Evolutionary conservation across 75 land plant species (phyloP), one percentile per base, ranked within the genome.

Genomic region (Pinus albicaulis): DNA sequence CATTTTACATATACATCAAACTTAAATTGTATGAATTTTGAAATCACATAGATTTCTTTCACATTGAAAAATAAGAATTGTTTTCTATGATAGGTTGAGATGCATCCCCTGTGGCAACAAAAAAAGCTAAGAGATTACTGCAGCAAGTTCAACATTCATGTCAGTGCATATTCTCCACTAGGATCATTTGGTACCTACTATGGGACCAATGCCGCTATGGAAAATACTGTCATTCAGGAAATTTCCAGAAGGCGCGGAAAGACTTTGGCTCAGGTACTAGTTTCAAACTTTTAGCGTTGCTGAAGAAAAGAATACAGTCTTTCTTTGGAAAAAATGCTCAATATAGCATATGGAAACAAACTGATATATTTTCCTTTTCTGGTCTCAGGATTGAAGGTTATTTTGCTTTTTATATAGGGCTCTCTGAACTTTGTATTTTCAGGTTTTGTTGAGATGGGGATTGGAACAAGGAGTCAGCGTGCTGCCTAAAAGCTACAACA

Each of bases 161-260:
- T 92, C 14, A 71, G 74, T 74, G 91, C 91, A 10, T 90, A 66
- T 60, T 80, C 86, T 20, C 89, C 93, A 38, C 80, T 92, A 16
- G 90, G 87, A 59, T 83, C 84, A 1, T 48, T 3, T 48, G 53
- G 53, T 48, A 48, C 12, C 53, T 10, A 10, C 12, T 48, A 48
- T 48, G 53, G 53, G 53, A 10, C 12, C 53, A 48, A 48, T 48
- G 53, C 53, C 12, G 53, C 53, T 48, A 48, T 48, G 53, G 53
- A 48, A 48, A 48, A 10, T 48, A 48, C 53, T 48, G 12, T 48
- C 53, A 48, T 48, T 48, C 53, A 10, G 11, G 53, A 48, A 10
- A 48, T 48, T 48, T 90, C 90, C 7, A 56, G 38, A 20, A 76
- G 80, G 44, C 84, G 78, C 76, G 73, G 74, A 22, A 82, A 81